Percentiles rank a stretch among this genome's conserved stretches.
Conservation (phyloP, 768 basidiomycete species). For the Mycena vitilis region DNA sequence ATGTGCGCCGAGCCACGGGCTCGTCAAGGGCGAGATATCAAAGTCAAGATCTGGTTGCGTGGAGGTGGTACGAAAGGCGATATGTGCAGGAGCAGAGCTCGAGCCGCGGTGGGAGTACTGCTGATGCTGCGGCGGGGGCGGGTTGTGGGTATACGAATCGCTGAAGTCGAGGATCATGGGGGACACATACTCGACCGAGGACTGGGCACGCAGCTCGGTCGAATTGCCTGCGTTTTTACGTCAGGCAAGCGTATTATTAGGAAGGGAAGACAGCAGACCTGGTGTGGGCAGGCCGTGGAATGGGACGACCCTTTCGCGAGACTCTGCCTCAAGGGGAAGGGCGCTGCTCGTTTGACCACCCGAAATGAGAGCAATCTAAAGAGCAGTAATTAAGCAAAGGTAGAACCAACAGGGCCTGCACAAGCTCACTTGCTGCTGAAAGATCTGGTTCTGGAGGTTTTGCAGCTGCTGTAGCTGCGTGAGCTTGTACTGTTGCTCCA, state of each 20-base stretch:
- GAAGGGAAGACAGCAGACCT: conserved; percentile 54
- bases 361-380: conserved; percentile 75
- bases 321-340: conserved; percentile 49
- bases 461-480: conserved; percentile 82
- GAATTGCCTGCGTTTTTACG: conserved; percentile 34
- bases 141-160: conserved; percentile 40
- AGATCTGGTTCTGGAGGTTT: conserved; percentile 85
- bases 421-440: conserved; percentile 84
- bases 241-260: conserved; percentile 23
- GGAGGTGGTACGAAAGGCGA: conserved; percentile 68
- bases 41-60: conserved; percentile 66
- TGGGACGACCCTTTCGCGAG: conserved; percentile 45
- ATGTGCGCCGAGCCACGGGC: conserved; percentile 81
- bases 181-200: conserved; percentile 67
- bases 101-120: conserved; percentile 54
- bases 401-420: conserved; percentile 12
- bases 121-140: conserved; percentile 1
- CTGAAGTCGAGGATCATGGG: conserved; percentile 67
- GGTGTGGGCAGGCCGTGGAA: conserved; percentile 76
- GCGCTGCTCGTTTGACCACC: conserved; percentile 59
- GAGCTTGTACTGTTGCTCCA: conserved; percentile 84
- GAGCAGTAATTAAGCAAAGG: conserved; percentile 10
- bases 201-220: conserved; percentile 40
- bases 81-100: conserved; percentile 77
- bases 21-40: conserved; percentile 83